Evolutionary conservation across 345 rosid species (phyloP), one percentile per base, ranked within the genome.

Genomic region (Populus euphratica): DNA sequence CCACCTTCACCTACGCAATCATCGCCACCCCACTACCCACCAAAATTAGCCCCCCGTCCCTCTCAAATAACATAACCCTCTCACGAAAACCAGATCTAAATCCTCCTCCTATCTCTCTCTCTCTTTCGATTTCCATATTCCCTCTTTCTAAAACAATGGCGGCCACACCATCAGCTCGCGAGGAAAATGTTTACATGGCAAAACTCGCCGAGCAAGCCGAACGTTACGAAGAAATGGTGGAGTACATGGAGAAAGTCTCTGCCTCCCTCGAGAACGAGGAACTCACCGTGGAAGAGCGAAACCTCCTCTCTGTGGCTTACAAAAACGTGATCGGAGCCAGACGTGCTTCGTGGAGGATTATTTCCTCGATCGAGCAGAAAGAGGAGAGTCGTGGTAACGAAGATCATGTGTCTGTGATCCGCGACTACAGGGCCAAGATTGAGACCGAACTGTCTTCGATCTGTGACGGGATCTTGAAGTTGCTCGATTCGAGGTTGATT

Each of bases 271-370:
- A 87, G 25, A 75, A 76, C 68, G 95, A 90, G 52, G 98, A 91
- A 78, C 94, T 94, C 75, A 85, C 89, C 71, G 89, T 94, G 5
- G 97, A 94, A 84, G 97, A 94, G 83, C 80, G 98, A 14, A 94
- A 93, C 86, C 98, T 94, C 75, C 97, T 94, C 77, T 94, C 97
- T 31, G 97, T 94, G 7, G 97, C 98, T 31, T 94, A 94, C 87
- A 94, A 94, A 85, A 93, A 94, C 87, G 98, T 94, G 64, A 94
- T 94, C 84, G 98, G 98, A 29, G 94, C 98, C 5, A 88, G 96
- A 43, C 92, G 96, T 44, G 98, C 97, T 72, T 91, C 96, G 49
- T 94, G 98, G 98, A 83, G 97, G 10, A 94, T 91, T 81, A 91
- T 94, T 31, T 94, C 98, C 72, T 92, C 94, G 61, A 93, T 93